Evolutionary conservation across 306 rosid species (phyloP).

Genomic region (Neltuma alba): DNA sequence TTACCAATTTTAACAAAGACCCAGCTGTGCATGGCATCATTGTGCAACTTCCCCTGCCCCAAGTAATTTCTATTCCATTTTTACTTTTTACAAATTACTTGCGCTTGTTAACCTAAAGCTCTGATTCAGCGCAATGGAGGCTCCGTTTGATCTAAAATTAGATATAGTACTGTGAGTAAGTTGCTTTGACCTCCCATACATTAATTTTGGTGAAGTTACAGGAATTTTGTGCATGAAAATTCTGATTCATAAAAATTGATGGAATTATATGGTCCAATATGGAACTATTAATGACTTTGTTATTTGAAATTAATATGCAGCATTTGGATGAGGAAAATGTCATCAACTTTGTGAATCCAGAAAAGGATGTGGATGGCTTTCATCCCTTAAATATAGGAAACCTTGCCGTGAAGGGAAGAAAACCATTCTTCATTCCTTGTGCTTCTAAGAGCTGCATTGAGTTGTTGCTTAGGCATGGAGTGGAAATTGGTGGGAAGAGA

Average conservation of each 20-base stretch:
- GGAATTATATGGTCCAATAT: conserved; percentile 6
- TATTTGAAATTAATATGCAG: conserved; percentile 36
- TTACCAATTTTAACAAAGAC: conserved; percentile 50
- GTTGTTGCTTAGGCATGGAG: conserved; percentile 42
- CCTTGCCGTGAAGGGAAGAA: conserved; percentile 45
- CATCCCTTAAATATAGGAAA: conserved; percentile 51
- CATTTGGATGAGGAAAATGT: conserved; percentile 47
- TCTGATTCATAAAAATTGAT: not conserved
- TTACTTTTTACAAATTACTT: conserved; percentile 3
- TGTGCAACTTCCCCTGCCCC: conserved; percentile 70
- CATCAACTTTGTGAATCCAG: conserved; percentile 39
- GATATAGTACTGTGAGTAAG: not conserved
- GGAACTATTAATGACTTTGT: not conserved
- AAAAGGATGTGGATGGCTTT: conserved; percentile 59
- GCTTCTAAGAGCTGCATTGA: conserved; percentile 48
- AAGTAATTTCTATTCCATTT: conserved; percentile 37
- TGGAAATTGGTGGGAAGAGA: conserved; percentile 46
- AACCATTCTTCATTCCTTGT: conserved; percentile 51
- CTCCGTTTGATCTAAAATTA: not conserved
- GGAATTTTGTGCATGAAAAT: not conserved
- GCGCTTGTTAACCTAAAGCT: conserved; percentile 1
- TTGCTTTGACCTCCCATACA: not conserved
- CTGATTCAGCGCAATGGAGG: not conserved
- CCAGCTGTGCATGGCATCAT: conserved; percentile 53
- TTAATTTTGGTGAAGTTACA: not conserved